phyloP scores from a whole-genome alignment of 352 stramenopile genomes.

The Pythium sp. region DNA sequence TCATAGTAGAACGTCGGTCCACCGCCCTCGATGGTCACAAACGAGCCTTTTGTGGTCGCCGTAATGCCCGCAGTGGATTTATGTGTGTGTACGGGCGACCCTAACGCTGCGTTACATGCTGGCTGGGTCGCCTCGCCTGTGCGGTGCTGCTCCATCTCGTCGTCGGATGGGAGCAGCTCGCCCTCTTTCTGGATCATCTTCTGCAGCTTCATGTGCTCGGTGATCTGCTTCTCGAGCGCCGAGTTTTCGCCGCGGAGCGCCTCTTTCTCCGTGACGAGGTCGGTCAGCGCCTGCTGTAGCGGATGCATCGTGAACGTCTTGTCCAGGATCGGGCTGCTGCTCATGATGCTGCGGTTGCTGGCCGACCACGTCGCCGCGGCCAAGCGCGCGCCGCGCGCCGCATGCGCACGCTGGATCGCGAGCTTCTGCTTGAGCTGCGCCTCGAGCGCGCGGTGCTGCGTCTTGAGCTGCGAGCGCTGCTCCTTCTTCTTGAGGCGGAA shows the following conservation, averaged over 20 bases:
- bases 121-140: not conserved
- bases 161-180: slow-evolving; percentile 13
- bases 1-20: slow-evolving; percentile 38
- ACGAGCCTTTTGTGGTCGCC: not conserved
- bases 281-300: slow-evolving; percentile 16
- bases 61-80: not conserved
- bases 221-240: slow-evolving; percentile 11
- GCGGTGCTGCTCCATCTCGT: not conserved
- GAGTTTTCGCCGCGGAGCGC: slow-evolving; percentile 14
- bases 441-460: slow-evolving; percentile 35
- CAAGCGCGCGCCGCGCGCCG: slow-evolving; percentile 14
- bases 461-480: slow-evolving; percentile 37
- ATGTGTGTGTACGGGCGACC: not conserved
- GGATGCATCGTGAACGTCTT: slow-evolving; percentile 14
- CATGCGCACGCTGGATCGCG: slow-evolving; percentile 28
- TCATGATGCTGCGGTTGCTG: not conserved
- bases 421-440: slow-evolving; percentile 34
- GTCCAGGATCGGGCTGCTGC: not conserved
- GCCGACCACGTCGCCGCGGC: slow-evolving; percentile 1
- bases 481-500: slow-evolving; percentile 53
- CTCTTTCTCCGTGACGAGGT: slow-evolving; percentile 37
- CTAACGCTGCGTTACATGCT: not conserved
- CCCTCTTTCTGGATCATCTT: slow-evolving; percentile 17
- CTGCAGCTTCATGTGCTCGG: slow-evolving; percentile 15
- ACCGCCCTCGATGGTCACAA: slow-evolving; percentile 14